Percentiles rank a stretch among this genome's conserved stretches.
phyloP scores from a whole-genome alignment of 1,139 yeast genomes.

The Nakaseomyces kungkrabaensis region DNA sequence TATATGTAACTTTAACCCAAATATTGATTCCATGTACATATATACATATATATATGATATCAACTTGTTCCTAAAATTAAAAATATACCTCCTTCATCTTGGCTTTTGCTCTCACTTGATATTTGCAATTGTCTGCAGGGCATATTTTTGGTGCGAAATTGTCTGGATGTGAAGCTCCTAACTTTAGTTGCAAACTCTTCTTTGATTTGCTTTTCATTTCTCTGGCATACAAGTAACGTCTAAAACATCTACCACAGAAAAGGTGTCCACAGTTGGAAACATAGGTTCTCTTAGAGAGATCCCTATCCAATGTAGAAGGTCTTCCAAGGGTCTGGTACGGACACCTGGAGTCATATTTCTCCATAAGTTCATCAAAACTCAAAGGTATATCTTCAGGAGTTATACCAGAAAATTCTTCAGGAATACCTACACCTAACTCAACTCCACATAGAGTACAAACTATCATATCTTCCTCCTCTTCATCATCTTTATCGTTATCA shows the following conservation, averaged over 20 bases:
- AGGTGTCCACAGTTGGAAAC: constrained; percentile 72
- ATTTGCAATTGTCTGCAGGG: constrained; percentile 23
- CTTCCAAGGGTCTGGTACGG: constrained; percentile 53
- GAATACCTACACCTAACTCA: constrained; percentile 61
- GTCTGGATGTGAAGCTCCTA: constrained; percentile 29
- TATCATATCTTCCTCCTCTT: constrained; percentile 31
- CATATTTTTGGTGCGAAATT: constrained; percentile 29
- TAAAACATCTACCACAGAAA: constrained; percentile 76
- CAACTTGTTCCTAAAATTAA: constrained; percentile 4
- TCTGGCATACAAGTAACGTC: constrained; percentile 24
- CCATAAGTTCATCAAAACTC: constrained; percentile 27
- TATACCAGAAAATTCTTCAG: constrained; percentile 37
- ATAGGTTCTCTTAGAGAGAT: constrained; percentile 59
- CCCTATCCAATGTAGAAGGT: constrained; percentile 47
- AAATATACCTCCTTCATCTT: constrained; percentile 27
- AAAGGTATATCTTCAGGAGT: constrained; percentile 14
- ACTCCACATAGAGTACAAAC: constrained; percentile 67
- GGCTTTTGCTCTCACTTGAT: constrained; percentile 19
- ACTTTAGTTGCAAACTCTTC: constrained; percentile 15
- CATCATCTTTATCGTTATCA: constrained; percentile 17
- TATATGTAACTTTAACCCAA: too few species aligned
- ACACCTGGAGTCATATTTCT: constrained; percentile 36
- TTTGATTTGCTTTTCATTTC: constrained; percentile 12
- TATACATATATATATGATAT: not conserved
- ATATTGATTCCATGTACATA: too few species aligned